Percentiles rank a stretch among this genome's conserved stretches.
These are phyloP conservation scores for Urochloa ruziziensis DNA, from an alignment of 176 grass and related monocot species.

Conservation along the genomic window DNA sequence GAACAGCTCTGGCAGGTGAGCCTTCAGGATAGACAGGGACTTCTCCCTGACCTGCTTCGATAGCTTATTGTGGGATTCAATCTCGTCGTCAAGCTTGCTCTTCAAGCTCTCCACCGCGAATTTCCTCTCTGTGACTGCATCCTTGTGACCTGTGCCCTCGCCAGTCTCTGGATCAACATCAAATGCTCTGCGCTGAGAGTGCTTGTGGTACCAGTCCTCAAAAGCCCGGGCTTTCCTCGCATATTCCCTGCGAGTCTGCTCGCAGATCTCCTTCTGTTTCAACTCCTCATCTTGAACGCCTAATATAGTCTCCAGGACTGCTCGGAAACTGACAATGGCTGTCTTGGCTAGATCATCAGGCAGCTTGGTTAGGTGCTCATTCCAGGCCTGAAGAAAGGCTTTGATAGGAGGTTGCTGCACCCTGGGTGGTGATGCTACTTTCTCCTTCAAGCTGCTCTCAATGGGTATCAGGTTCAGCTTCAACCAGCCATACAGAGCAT, in stretches of 20 bases:
- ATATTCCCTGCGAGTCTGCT: conserved; percentile 64
- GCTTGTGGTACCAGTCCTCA: conserved; percentile 90
- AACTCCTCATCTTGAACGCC: conserved; percentile 87
- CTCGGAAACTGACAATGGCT: conserved; percentile 73
- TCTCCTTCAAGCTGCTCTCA: conserved; percentile 95
- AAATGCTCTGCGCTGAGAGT: conserved; percentile 42
- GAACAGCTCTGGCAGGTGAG: conserved; percentile 85
- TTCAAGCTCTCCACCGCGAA: conserved; percentile 69
- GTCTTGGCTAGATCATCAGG: conserved; percentile 81
- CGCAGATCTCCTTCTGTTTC: conserved; percentile 76
- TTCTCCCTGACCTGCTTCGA: conserved; percentile 93
- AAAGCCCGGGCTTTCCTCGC: conserved; percentile 64
- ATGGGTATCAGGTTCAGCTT: conserved; percentile 90
- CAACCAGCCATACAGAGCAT: conserved; percentile 75
- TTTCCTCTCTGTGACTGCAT: conserved; percentile 64
- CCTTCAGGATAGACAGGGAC: conserved; percentile 72
- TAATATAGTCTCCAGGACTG: conserved; percentile 74
- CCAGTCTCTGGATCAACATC: conserved; percentile 51
- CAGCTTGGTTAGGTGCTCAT: conserved; percentile 69
- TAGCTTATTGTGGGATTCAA: conserved; percentile 58
- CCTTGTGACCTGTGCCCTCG: conserved; percentile 53
- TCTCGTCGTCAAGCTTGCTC: conserved; percentile 60
- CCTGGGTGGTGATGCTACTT: conserved; percentile 78
- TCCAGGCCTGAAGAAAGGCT: conserved; percentile 73
- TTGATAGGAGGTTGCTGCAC: conserved; percentile 72